Conservation (phyloP, 495 filamentous ascomycete genomes). For the Penicillium roqueforti region DNA sequence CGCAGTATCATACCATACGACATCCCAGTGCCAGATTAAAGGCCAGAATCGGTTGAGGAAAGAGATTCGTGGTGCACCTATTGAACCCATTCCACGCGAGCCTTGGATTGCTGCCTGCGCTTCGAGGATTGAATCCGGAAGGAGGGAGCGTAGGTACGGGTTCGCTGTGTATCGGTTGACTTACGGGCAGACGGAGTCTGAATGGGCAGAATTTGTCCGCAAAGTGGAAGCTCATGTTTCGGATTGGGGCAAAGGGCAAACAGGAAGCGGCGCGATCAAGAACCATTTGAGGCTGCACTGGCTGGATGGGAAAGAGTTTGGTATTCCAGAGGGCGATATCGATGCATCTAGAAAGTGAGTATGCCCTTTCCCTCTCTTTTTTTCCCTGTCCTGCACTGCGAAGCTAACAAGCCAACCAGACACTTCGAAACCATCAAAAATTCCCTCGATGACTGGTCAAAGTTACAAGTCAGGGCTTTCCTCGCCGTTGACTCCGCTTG, state of each 20-base stretch:
- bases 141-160: slow-evolving; percentile 9
- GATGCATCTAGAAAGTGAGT: slow-evolving; percentile 29
- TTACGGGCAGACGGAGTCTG: slow-evolving; percentile 22
- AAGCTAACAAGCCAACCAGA: slow-evolving; percentile 8
- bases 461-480: slow-evolving; percentile 10
- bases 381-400: background rate
- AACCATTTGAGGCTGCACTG: slow-evolving; percentile 28
- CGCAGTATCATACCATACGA: slow-evolving; percentile 4
- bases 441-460: background rate
- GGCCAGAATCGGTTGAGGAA: slow-evolving; percentile 16
- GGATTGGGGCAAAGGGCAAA: slow-evolving; percentile 30
- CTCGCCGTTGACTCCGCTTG: slow-evolving; percentile 24
- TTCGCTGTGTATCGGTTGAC: slow-evolving; percentile 33
- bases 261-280: slow-evolving; percentile 21
- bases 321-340: slow-evolving; percentile 26
- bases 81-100: slow-evolving; percentile 18
- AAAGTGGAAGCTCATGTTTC: slow-evolving; percentile 25
- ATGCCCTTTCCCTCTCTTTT: background rate
- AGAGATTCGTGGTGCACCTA: slow-evolving; percentile 16
- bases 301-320: slow-evolving; percentile 29
- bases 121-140: background rate
- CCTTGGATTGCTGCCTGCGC: slow-evolving; percentile 12
- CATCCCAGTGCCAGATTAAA: slow-evolving; percentile 9
- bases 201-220: slow-evolving; percentile 24
- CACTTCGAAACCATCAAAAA: slow-evolving; percentile 12